These are phyloP conservation scores for Calcarisporium arbuscula DNA, from an alignment of 2,329 filamentous ascomycete genomes.

Conservation along the genomic window DNA sequence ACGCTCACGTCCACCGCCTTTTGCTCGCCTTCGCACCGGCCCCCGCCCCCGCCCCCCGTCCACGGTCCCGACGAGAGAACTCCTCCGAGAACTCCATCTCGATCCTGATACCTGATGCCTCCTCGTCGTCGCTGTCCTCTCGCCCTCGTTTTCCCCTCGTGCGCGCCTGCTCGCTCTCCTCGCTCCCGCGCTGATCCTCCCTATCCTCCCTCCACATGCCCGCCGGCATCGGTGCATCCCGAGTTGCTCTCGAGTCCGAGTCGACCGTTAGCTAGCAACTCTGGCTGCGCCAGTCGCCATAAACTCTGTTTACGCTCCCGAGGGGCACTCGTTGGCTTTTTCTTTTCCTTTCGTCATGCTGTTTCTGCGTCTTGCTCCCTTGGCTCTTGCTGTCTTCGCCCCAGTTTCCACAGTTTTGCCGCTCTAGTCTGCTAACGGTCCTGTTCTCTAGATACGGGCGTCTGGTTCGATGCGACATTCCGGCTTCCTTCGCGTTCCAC, in stretches of 20 bases:
- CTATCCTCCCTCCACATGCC: constrained; percentile 14
- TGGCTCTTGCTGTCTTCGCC: constrained; percentile 12
- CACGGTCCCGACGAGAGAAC: constrained; percentile 18
- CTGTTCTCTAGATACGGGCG: constrained; percentile 72
- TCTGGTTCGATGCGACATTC: constrained; percentile 96
- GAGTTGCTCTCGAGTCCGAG: constrained; percentile 19
- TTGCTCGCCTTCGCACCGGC: constrained; percentile 28
- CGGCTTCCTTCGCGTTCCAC: constrained; percentile 90
- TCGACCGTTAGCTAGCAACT: constrained; percentile 17
- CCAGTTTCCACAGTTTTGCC: constrained; percentile 1
- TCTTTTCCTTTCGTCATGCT: no score
- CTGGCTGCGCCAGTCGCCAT: no score
- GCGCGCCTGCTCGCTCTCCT: constrained; percentile 19
- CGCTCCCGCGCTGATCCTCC: constrained; percentile 17
- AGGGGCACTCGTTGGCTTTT: constrained; percentile 9
- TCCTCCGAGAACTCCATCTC: constrained; percentile 17
- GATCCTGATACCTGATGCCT: constrained; percentile 17
- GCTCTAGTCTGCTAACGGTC: constrained; percentile 42
- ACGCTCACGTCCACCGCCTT: constrained; percentile 32
- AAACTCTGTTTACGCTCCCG: no score
- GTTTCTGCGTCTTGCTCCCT: no score
- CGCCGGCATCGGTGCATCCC: constrained; percentile 21
- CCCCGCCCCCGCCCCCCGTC: constrained; percentile 38
- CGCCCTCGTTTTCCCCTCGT: constrained; percentile 19
- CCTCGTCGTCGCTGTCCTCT: constrained; percentile 10